A percentile compares a stretch with the other conserved stretches of the same genome.
phyloP scores from a whole-genome alignment of 148 eudicot genomes.

The Drosera capensis region DNA sequence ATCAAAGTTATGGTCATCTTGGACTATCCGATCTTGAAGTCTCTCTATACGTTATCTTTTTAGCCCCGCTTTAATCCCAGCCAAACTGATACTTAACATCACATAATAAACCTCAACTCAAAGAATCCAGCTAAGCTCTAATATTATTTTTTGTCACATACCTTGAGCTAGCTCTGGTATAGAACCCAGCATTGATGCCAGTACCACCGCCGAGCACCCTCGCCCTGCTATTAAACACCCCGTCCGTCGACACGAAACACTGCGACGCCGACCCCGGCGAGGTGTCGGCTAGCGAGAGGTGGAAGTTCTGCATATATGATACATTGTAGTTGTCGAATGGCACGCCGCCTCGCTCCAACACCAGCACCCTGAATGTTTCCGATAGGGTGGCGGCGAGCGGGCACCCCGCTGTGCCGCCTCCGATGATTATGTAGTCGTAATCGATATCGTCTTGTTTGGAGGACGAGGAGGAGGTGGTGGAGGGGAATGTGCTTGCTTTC shows the following conservation, averaged over 20 bases:
- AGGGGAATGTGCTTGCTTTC: slow-evolving; percentile 34
- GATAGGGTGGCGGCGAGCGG: slow-evolving; percentile 81
- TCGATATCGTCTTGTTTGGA: background rate
- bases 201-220: slow-evolving; percentile 83
- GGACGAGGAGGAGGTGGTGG: slow-evolving; percentile 8
- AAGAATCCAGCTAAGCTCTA: no score
- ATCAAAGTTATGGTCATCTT: no score
- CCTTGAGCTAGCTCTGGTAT: slow-evolving; percentile 85
- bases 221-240: slow-evolving; percentile 75
- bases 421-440: slow-evolving; percentile 77
- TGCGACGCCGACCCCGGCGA: slow-evolving; percentile 73
- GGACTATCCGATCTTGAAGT: no score
- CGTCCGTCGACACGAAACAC: slow-evolving; percentile 62
- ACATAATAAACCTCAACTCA: no score
- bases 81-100: no score
- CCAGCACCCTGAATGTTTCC: slow-evolving; percentile 40
- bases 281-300: slow-evolving; percentile 55
- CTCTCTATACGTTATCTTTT: no score
- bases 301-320: slow-evolving; percentile 60
- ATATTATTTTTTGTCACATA: no score
- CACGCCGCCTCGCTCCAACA: slow-evolving; percentile 80
- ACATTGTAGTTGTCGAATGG: slow-evolving; percentile 66
- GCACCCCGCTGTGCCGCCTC: slow-evolving; percentile 97
- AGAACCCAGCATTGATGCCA: slow-evolving; percentile 89
- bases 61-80: no score